Conservation (phyloP, 2,329 filamentous ascomycete species). For the Colletotrichum trifolii region DNA sequence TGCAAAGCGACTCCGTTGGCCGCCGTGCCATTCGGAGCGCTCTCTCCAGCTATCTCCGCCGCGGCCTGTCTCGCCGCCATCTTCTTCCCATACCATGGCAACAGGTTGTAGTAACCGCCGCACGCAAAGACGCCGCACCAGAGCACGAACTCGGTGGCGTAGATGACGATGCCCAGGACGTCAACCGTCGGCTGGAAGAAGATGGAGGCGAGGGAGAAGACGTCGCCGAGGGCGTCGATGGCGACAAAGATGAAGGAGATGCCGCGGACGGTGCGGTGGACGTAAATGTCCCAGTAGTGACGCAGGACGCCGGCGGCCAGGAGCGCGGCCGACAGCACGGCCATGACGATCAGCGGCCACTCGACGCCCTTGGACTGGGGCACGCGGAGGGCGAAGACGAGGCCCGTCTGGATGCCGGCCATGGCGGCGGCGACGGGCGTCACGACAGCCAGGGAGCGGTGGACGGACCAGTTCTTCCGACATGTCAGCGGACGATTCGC, state of each 20-base stretch:
- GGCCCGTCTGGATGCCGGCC: conserved; percentile 66
- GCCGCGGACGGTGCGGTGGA: conserved; percentile 73
- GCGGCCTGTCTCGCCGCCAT: conserved; percentile 37
- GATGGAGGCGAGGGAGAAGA: conserved; percentile 74
- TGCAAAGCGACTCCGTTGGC: conserved; percentile 51
- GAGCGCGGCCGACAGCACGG: conserved; percentile 70
- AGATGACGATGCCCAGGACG: conserved; percentile 73
- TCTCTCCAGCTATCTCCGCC: neutral
- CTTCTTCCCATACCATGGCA: conserved; percentile 64
- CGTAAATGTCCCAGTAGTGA: conserved; percentile 77
- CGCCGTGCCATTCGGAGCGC: neutral
- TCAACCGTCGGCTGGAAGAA: conserved; percentile 70
- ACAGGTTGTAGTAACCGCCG: conserved; percentile 72
- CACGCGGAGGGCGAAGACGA: conserved; percentile 67
- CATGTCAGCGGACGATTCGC: conserved; percentile 11
- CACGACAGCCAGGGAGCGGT: conserved; percentile 60
- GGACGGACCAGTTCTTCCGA: conserved; percentile 61
- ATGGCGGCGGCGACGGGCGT: conserved; percentile 64
- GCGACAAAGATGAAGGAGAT: conserved; percentile 79
- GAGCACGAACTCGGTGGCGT: conserved; percentile 71
- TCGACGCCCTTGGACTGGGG: conserved; percentile 55
- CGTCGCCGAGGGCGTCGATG: conserved; percentile 75
- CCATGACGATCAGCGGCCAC: conserved; percentile 76
- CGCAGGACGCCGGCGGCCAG: conserved; percentile 73
- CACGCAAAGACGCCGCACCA: conserved; percentile 76